Base-by-base conservation (phyloP, 1,284 basidiomycete genomes). In the Pseudozyma sp. region DNA sequence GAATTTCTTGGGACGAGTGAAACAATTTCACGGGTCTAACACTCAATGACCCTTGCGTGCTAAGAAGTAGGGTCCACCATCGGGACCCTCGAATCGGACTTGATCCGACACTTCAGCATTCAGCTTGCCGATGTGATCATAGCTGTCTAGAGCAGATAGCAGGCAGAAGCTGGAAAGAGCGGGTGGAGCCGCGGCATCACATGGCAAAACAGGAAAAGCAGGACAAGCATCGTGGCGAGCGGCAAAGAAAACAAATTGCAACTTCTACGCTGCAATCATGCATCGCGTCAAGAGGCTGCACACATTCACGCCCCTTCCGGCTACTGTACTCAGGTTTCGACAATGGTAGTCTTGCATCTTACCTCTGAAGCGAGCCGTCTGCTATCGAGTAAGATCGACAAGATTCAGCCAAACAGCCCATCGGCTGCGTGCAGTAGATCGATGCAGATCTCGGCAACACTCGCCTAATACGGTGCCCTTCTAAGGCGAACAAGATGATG, bases 201-300 rank as follows among this genome's bases (percentile, higher is more conserved):
- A 4, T 44, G 43, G 19, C 43, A 5, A 19, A 19, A 24, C 40
- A n/a, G 40, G 16, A 13, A 42, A 42, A 42, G 40, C 14, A 9
- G 8, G 43, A 44, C 14, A 19, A 24, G 19, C 19, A 44, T 24
- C n/a, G 43, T 29, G 37, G 51, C n/a, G 40, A 34, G 37, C 35
- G 51, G 50, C 57, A 54, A 24, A 53, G 33, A 33, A n/a, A 11
- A 30, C 17, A 19, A 44, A 19, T 37, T 49, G 54, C 31, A 68
- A 68, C 66, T 62, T 68, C 59, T 68, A 68, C 66, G 33, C 24
- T 24, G 24, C 24, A 24, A 24, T 24, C 1, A 24, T 24, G 24
- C 24, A 24, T 14, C 59, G 66, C 66, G 45, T 68, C 30, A 30
- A 39, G n/a, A 37, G 35, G 35, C 35, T 37, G 35, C 35, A 37